A percentile compares a stretch with the other conserved stretches of the same genome.
Conservation (phyloP, 495 filamentous ascomycete species). For the Terfezia claveryi region DNA sequence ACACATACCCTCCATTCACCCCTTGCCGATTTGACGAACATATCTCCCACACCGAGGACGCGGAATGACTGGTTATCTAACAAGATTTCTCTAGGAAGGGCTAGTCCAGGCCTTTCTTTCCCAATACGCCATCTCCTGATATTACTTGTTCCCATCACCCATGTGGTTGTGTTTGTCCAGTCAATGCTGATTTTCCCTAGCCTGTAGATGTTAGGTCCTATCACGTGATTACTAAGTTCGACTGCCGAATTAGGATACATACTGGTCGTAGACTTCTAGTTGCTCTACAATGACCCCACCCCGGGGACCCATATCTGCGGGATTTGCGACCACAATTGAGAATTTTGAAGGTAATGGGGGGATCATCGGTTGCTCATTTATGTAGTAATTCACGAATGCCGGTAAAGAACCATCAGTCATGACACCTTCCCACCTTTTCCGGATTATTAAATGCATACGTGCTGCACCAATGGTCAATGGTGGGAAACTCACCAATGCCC, state of each 20-base stretch:
- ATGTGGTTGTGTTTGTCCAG: conserved; percentile 8
- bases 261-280: conserved; percentile 25
- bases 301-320: conserved; percentile 29
- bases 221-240: background rate
- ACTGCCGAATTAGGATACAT: conserved; percentile 16
- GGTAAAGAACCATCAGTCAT: conserved; percentile 18
- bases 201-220: conserved; percentile 2
- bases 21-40: conserved; percentile 10
- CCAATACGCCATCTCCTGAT: conserved; percentile 24
- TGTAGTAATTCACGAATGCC: conserved; percentile 9
- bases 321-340: conserved; percentile 27
- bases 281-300: conserved; percentile 29
- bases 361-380: conserved; percentile 7
- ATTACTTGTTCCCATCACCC: conserved; percentile 23
- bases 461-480: conserved; percentile 5
- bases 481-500: conserved; percentile 31
- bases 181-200: conserved; percentile 22
- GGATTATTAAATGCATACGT: background rate
- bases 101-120: conserved; percentile 1
- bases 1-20: conserved; percentile 14
- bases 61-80: conserved; percentile 10
- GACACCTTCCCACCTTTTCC: conserved; percentile 19
- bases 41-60: conserved; percentile 1
- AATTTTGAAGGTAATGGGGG: conserved; percentile 21
- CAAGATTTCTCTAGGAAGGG: conserved; percentile 10